Conservation (phyloP, 1,139 yeast species). For the Casaregolazyma lundiana region DNA sequence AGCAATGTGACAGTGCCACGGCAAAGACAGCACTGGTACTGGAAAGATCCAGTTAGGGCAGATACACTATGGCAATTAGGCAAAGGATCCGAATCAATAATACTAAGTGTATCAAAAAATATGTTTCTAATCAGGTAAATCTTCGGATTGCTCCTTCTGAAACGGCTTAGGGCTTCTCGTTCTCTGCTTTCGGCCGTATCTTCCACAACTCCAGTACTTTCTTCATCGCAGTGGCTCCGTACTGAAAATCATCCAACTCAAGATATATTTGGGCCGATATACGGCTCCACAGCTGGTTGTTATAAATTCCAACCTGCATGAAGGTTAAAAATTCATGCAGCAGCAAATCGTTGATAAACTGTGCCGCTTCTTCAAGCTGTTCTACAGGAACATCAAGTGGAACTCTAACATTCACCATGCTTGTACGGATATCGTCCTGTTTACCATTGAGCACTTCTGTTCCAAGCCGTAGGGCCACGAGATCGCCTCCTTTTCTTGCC, state of each 20-base stretch:
- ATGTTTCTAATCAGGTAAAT: not conserved
- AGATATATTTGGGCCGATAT: constrained; percentile 59
- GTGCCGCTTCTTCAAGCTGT: constrained; percentile 13
- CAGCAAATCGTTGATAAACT: constrained; percentile 20
- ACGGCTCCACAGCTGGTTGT: constrained; percentile 44
- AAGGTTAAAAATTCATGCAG: constrained; percentile 40
- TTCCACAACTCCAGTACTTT: constrained; percentile 18
- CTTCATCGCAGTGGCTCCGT: constrained; percentile 37
- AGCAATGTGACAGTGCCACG: constrained; percentile 76
- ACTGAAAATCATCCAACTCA: constrained; percentile 49
- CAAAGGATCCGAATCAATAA: not conserved
- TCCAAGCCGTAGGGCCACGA: constrained; percentile 34
- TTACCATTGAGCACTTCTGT: constrained; percentile 37
- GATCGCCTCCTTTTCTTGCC: constrained; percentile 41
- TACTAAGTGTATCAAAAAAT: no score
- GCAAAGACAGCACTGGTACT: constrained; percentile 35
- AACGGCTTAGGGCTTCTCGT: no score
- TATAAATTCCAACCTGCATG: constrained; percentile 44
- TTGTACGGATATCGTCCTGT: constrained; percentile 33
- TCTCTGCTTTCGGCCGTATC: not conserved
- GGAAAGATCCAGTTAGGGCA: constrained; percentile 12
- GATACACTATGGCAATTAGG: not conserved
- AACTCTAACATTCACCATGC: constrained; percentile 47
- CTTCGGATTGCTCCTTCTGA: not conserved
- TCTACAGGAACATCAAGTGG: constrained; percentile 30